A percentile compares a stretch with the other conserved stretches of the same genome.
Conservation (phyloP, 768 basidiomycete genomes). For the Coprinopsis marcescibilis region DNA sequence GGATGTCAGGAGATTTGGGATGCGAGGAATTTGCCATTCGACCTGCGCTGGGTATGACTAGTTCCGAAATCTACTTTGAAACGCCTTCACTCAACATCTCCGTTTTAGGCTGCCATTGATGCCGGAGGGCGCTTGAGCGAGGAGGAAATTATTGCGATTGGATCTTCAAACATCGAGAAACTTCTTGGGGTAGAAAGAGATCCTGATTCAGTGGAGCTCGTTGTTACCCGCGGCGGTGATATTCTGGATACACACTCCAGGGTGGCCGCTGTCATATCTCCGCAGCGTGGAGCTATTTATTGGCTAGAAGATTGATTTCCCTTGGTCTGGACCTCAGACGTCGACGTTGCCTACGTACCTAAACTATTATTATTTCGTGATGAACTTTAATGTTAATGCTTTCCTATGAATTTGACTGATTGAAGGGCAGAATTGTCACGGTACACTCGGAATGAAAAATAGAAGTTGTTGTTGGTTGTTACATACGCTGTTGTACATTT, state of each 20-base stretch:
- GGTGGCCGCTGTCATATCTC: constrained; percentile 51
- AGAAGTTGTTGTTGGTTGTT: too few relatives aligned
- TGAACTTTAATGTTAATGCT: too few relatives aligned
- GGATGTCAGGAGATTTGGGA: constrained; percentile 62
- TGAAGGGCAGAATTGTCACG: too few relatives aligned
- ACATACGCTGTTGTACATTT: too few relatives aligned
- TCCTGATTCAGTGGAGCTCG: constrained; percentile 43
- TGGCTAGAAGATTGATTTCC: constrained; percentile 24
- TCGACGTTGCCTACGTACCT: too few relatives aligned
- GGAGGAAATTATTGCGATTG: constrained; percentile 40
- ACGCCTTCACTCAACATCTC: neutral
- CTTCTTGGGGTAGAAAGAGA: constrained; percentile 30
- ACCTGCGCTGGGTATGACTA: constrained; percentile 68
- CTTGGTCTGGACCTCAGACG: too few relatives aligned
- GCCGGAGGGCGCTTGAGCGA: constrained; percentile 33
- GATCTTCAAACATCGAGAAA: constrained; percentile 39
- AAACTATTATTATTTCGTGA: too few relatives aligned
- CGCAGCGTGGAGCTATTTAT: constrained; percentile 35
- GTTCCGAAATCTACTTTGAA: neutral
- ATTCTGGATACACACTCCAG: constrained; percentile 40
- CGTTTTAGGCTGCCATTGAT: constrained; percentile 38
- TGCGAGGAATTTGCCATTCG: constrained; percentile 73
- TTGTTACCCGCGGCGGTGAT: constrained; percentile 51
- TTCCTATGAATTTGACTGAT: too few relatives aligned
- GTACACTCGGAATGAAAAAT: too few relatives aligned